Percentiles rank a stretch among this genome's conserved stretches.
Conservation (phyloP, 1,139 yeast genomes). For the Protomyces pachydermus region DNA sequence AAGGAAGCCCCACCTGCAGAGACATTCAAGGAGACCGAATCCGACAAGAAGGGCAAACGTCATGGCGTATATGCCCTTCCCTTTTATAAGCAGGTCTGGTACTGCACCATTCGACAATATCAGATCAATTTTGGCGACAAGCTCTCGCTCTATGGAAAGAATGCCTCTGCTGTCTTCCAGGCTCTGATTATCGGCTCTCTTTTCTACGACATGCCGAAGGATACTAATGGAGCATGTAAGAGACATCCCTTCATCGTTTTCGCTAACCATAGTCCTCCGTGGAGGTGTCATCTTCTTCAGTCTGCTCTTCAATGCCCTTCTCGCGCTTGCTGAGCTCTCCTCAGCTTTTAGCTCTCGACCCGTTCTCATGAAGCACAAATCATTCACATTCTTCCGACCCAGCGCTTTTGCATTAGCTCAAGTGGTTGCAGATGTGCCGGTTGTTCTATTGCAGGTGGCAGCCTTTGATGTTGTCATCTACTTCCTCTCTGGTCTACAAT, state of each 20-base stretch:
- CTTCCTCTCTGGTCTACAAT: slow-evolving; percentile 62
- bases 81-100: slow-evolving; percentile 33
- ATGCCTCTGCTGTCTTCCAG: slow-evolving; percentile 50
- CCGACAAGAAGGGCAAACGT: slow-evolving; percentile 27
- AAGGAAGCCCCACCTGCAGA: slow-evolving; percentile 28
- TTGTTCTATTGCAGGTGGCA: slow-evolving; percentile 52
- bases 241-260: neutral
- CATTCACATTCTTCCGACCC: slow-evolving; percentile 70
- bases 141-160: slow-evolving; percentile 35
- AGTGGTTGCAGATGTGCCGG: slow-evolving; percentile 61
- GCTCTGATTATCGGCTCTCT: slow-evolving; percentile 62
- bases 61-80: slow-evolving; percentile 32
- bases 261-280: slow-evolving; percentile 43
- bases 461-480: slow-evolving; percentile 60
- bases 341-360: slow-evolving; percentile 68
- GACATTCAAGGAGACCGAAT: slow-evolving; percentile 27
- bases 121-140: slow-evolving; percentile 29
- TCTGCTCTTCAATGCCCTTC: slow-evolving; percentile 68
- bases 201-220: slow-evolving; percentile 54
- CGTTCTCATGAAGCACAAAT: slow-evolving; percentile 72
- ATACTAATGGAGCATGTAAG: slow-evolving; percentile 51
- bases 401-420: slow-evolving; percentile 73
- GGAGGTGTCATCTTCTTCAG: slow-evolving; percentile 74
- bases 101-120: slow-evolving; percentile 23
- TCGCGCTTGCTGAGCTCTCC: slow-evolving; percentile 68